Evolutionary conservation across 129 eudicot genomes (phyloP).

Genomic region (Saussurea involucrata): DNA sequence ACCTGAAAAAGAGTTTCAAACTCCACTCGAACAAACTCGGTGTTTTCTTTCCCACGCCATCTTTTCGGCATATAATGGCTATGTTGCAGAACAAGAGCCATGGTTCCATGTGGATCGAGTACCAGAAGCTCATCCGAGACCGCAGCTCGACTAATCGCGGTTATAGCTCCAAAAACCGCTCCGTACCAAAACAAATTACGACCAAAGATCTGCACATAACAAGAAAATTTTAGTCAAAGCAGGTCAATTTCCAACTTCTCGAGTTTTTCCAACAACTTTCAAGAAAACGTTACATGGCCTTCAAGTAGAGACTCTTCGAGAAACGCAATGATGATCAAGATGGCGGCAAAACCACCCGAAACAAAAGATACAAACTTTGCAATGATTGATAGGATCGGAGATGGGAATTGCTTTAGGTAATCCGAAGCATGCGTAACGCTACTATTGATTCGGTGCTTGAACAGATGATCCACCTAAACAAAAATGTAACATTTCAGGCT

Average conservation of each 20-base stretch:
- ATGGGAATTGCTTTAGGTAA: constrained; percentile 85
- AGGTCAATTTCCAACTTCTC: not conserved
- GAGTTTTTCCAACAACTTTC: not conserved
- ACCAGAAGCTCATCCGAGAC: constrained; percentile 75
- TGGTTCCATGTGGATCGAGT: constrained; percentile 78
- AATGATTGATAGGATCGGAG: constrained; percentile 73
- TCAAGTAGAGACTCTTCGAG: constrained; percentile 94
- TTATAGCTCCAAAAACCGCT: constrained; percentile 92
- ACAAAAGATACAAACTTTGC: constrained; percentile 95
- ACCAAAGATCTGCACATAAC: constrained; percentile 69
- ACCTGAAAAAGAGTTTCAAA: constrained; percentile 96
- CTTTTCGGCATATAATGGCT: constrained; percentile 95
- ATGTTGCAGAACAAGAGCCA: constrained; percentile 77
- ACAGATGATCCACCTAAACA: constrained; percentile 88
- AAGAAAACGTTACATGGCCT: constrained; percentile 79
- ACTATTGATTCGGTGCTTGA: constrained; percentile 83
- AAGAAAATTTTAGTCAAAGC: not conserved
- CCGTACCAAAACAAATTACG: constrained; percentile 96
- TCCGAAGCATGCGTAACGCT: constrained; percentile 83
- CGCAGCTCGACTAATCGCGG: constrained; percentile 94
- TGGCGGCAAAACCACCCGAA: constrained; percentile 97
- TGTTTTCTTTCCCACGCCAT: constrained; percentile 88
- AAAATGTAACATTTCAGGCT: constrained; percentile 8
- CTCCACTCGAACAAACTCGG: constrained; percentile 64
- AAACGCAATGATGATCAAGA: constrained; percentile 87